Conservation (phyloP, 768 basidiomycete species). For the Lactarius pseudohatsudake region DNA sequence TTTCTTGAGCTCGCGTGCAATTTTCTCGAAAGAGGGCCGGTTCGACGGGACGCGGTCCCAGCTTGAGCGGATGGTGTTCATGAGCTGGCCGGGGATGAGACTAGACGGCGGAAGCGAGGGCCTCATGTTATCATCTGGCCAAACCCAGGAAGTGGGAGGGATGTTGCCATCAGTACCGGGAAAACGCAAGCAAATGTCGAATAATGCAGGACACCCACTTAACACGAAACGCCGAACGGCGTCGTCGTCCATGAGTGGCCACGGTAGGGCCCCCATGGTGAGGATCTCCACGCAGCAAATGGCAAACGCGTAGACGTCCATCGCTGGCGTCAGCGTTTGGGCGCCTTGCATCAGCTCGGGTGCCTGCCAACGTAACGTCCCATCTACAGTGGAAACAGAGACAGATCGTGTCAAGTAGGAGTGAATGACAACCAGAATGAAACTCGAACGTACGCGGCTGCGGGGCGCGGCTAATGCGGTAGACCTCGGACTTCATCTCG, state of each 20-base stretch:
- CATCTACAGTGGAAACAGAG: conserved; percentile 41
- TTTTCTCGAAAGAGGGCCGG: conserved; percentile 54
- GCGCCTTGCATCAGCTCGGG: conserved; percentile 62
- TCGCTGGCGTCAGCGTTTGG: conserved; percentile 48
- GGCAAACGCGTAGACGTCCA: conserved; percentile 70
- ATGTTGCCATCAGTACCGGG: too few relatives aligned
- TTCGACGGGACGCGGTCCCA: conserved; percentile 54
- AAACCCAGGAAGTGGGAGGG: conserved; percentile 23
- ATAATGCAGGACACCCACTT: conserved; percentile 35
- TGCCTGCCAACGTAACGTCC: conserved; percentile 61
- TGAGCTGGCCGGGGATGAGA: conserved; percentile 38
- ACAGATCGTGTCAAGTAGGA: background rate
- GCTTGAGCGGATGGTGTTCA: conserved; percentile 50
- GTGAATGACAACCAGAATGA: conserved; percentile 6
- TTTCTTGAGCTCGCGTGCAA: conserved; percentile 47
- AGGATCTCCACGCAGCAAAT: conserved; percentile 66
- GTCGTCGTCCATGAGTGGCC: conserved; percentile 51
- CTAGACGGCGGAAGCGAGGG: conserved; percentile 42
- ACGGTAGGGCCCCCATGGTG: conserved; percentile 60
- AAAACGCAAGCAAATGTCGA: background rate
- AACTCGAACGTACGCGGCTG: conserved; percentile 33
- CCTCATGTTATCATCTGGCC: conserved; percentile 31
- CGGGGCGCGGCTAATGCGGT: conserved; percentile 52
- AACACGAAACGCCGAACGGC: conserved; percentile 52
- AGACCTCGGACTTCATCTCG: conserved; percentile 73